A percentile compares a stretch with the other conserved stretches of the same genome.
These are phyloP conservation scores for Jaminaea rosea DNA, from an alignment of 1,284 basidiomycete genomes.

Conservation along the genomic window DNA sequence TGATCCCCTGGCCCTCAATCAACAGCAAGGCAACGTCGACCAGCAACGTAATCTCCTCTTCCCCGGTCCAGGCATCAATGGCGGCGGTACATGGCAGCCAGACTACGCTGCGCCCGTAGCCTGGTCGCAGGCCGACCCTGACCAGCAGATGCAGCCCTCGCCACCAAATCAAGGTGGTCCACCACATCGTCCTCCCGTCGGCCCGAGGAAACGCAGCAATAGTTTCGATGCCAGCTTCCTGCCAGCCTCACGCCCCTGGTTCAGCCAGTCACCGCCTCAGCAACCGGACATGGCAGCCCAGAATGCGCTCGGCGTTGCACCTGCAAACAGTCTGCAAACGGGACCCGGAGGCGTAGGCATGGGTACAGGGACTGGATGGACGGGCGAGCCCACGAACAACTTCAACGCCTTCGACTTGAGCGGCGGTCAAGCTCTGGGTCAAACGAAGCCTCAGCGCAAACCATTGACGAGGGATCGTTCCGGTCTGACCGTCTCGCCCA, in stretches of 20 bases:
- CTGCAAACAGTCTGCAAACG: neutral
- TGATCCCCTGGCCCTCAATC: too few relatives aligned
- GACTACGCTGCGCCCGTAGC: too few relatives aligned
- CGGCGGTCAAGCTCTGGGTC: neutral
- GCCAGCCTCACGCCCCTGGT: neutral
- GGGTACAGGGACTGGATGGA: constrained; percentile 1
- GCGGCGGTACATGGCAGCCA: too few relatives aligned
- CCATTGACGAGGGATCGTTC: constrained; percentile 25
- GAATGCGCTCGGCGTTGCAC: too few relatives aligned
- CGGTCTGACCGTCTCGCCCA: constrained; percentile 37
- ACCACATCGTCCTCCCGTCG: neutral
- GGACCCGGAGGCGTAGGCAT: neutral
- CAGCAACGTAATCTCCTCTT: neutral
- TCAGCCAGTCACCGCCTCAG: neutral
- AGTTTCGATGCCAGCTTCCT: constrained; percentile 18
- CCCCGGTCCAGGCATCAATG: too few relatives aligned
- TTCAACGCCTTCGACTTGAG: constrained; percentile 10
- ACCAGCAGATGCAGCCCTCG: neutral
- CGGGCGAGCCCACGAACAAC: constrained; percentile 2
- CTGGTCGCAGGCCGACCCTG: too few relatives aligned
- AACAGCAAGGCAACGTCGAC: too few relatives aligned
- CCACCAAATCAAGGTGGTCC: too few relatives aligned
- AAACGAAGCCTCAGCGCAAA: constrained; percentile 4
- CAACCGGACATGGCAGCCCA: too few relatives aligned
- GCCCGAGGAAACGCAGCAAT: constrained; percentile 19